A percentile compares a stretch with the other conserved stretches of the same genome.
Conservation (phyloP, 108 stramenopile genomes). For the Schizochytrium sp. region DNA sequence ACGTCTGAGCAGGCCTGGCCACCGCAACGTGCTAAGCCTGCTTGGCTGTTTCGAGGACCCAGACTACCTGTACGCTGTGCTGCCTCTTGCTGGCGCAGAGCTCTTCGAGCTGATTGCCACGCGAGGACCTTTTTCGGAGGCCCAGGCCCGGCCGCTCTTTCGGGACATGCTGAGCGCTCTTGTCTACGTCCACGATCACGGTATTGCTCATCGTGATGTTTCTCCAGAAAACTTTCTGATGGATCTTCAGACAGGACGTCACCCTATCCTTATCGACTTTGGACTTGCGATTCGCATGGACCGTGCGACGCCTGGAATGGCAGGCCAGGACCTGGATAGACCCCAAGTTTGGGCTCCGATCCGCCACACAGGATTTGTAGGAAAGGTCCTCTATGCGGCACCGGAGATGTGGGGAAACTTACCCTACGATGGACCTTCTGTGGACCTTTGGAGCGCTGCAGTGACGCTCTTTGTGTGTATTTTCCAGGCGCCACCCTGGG, state of each 20-base stretch:
- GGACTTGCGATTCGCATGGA: constrained; percentile 20
- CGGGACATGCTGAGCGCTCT: constrained; percentile 40
- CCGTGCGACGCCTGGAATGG: not conserved
- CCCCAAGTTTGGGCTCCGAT: constrained; percentile 46
- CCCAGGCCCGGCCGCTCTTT: not conserved
- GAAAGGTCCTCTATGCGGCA: constrained; percentile 37
- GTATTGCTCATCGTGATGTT: constrained; percentile 37
- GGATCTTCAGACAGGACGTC: constrained; percentile 17
- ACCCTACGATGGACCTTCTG: constrained; percentile 40
- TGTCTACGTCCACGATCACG: constrained; percentile 28
- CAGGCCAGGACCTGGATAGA: not conserved
- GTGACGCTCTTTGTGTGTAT: constrained; percentile 49
- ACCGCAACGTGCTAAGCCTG: constrained; percentile 33
- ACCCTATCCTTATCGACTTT: constrained; percentile 59
- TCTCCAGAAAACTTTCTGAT: constrained; percentile 54
- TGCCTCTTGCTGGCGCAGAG: constrained; percentile 3
- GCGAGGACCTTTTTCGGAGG: not conserved
- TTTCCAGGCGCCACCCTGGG: constrained; percentile 56
- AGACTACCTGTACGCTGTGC: not conserved
- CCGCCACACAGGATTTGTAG: constrained; percentile 52
- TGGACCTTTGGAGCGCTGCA: constrained; percentile 46
- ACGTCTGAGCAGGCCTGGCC: constrained; percentile 43
- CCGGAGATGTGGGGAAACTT: constrained; percentile 54
- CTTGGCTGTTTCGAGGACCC: constrained; percentile 2
- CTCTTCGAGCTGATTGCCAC: constrained; percentile 28